Evolutionary conservation across 2,329 filamentous ascomycete species (phyloP).

Genomic region (Trichoderma oligosporum): DNA sequence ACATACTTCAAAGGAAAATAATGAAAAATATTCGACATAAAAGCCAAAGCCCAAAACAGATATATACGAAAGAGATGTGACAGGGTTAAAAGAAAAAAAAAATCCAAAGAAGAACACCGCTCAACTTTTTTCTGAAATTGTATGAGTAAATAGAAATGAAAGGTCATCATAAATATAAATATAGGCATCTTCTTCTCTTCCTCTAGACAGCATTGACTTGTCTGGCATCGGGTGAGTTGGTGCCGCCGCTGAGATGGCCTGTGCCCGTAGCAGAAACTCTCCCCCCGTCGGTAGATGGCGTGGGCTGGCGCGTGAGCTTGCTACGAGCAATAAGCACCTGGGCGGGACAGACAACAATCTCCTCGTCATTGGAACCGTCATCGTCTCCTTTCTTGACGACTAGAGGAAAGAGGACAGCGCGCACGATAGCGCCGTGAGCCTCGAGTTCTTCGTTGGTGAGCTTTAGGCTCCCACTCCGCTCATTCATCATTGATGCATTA

Average conservation of each 20-base stretch:
- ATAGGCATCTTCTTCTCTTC: conserved; percentile 27
- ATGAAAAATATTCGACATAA: too few relatives aligned
- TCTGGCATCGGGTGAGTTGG: conserved; percentile 24
- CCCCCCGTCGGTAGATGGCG: conserved; percentile 51
- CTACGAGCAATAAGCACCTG: conserved; percentile 76
- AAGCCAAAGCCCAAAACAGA: conserved; percentile 18
- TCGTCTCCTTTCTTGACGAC: conserved; percentile 97
- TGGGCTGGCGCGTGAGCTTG: conserved; percentile 37
- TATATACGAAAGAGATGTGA: conserved; percentile 13
- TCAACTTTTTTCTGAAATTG: conserved; percentile 17
- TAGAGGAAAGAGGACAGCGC: conserved; percentile 90
- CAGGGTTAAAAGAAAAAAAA: conserved; percentile 16
- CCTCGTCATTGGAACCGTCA: conserved; percentile 79
- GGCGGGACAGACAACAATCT: conserved; percentile 91
- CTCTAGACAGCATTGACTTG: background rate
- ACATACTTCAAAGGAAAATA: conserved; percentile 16
- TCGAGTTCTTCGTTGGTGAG: conserved; percentile 75
- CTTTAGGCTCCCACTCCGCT: conserved; percentile 64
- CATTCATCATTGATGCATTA: conserved; percentile 92
- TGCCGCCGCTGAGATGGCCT: conserved; percentile 36
- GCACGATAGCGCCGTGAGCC: conserved; percentile 69
- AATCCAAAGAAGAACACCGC: background rate
- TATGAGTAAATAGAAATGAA: background rate
- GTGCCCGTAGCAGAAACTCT: conserved; percentile 41
- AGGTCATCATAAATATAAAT: conserved; percentile 18